Evolutionary conservation across 2,329 filamentous ascomycete genomes (phyloP).

Genomic region (Colletotrichum lupini): DNA sequence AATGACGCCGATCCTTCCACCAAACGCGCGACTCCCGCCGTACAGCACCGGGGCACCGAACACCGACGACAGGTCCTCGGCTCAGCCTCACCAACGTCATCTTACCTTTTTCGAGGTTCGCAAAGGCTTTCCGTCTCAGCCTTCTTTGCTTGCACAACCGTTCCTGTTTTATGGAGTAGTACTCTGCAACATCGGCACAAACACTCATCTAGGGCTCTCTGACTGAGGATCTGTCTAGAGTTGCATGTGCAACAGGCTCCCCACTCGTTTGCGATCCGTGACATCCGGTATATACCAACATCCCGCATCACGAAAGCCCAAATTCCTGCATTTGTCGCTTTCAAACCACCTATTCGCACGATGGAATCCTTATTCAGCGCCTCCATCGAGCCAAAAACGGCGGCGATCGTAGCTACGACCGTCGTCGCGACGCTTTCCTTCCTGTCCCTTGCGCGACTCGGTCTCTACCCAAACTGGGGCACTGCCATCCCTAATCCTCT

Average conservation of each 20-base stretch:
- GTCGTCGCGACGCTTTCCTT: conserved; percentile 54
- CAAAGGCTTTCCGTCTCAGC: background rate
- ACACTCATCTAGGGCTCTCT: background rate
- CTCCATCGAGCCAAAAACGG: conserved; percentile 40
- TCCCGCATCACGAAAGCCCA: background rate
- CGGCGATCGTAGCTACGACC: conserved; percentile 51
- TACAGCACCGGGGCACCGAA: background rate
- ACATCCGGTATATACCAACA: background rate
- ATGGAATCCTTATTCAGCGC: conserved; percentile 45
- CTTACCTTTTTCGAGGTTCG: background rate
- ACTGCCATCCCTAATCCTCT: conserved; percentile 58
- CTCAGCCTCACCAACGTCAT: background rate
- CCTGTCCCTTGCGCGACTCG: conserved; percentile 46
- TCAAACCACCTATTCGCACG: background rate
- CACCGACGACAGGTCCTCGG: background rate
- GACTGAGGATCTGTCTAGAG: background rate
- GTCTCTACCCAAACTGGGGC: conserved; percentile 53
- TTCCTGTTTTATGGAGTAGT: background rate
- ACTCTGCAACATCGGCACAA: background rate
- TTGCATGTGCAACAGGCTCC: background rate
- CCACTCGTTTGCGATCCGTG: background rate
- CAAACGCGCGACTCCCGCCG: background rate
- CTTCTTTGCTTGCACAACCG: background rate
- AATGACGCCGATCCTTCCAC: background rate
- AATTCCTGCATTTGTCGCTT: background rate